phyloP scores from a whole-genome alignment of 257 asterid species.

The Cinchona pubescens region DNA sequence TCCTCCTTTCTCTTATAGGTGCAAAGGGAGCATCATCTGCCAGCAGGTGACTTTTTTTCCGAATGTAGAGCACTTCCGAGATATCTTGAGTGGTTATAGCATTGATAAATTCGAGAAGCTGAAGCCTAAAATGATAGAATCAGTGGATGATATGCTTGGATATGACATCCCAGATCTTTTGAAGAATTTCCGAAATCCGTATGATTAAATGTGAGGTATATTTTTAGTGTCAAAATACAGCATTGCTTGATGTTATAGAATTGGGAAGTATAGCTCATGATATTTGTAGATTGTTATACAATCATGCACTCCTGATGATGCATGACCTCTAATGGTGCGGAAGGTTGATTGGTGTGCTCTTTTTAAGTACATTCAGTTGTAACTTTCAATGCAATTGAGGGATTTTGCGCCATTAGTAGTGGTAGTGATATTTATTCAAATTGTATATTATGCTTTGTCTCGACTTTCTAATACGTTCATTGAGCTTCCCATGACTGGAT shows the following conservation, averaged over 20 bases:
- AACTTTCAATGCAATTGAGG: not conserved
- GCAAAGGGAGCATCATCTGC: slow-evolving; percentile 79
- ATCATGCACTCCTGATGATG: not conserved
- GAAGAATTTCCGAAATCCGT: slow-evolving; percentile 85
- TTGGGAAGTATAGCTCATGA: not conserved
- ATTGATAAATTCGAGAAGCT: slow-evolving; percentile 80
- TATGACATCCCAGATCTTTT: slow-evolving; percentile 84
- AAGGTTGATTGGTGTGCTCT: not conserved
- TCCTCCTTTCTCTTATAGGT: slow-evolving; percentile 42
- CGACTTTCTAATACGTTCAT: not conserved
- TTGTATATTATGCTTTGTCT: not conserved
- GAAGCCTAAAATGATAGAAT: slow-evolving; percentile 82
- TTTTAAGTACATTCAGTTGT: not conserved
- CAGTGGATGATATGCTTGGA: slow-evolving; percentile 92
- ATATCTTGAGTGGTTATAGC: slow-evolving; percentile 61
- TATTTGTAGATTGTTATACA: not conserved
- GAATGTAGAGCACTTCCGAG: slow-evolving; percentile 66
- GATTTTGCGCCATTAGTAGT: not conserved
- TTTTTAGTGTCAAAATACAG: not conserved
- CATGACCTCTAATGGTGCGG: not conserved
- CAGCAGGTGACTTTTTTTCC: slow-evolving; percentile 96
- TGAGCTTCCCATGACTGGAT: no score
- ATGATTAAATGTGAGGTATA: slow-evolving; percentile 36
- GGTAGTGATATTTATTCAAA: not conserved
- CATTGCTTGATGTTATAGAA: not conserved